phyloP scores from a whole-genome alignment of 768 basidiomycete genomes.

The Podaxis carcinomalis region DNA sequence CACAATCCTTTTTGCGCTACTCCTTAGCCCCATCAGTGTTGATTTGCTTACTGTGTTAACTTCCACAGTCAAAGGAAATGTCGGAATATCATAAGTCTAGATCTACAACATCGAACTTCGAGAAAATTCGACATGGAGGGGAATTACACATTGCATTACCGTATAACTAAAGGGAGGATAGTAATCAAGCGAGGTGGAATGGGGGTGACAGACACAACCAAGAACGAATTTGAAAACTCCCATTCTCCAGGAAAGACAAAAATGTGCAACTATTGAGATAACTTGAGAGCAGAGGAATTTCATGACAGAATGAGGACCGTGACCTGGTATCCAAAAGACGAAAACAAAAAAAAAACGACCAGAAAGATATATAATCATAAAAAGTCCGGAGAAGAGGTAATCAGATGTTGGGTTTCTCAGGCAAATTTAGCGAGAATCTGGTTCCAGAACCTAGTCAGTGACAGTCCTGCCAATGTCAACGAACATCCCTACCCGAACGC shows the following conservation, averaged over 20 bases:
- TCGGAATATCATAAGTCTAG: neutral
- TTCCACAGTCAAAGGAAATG: neutral
- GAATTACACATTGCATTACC: constrained; percentile 9
- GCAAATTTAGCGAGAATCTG: constrained; percentile 1
- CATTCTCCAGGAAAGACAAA: constrained; percentile 10
- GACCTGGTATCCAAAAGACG: constrained; percentile 5
- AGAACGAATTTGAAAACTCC: constrained; percentile 6
- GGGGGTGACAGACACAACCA: constrained; percentile 18
- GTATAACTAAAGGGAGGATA: neutral
- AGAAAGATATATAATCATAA: constrained; percentile 1
- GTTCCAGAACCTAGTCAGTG: neutral
- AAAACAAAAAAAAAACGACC: neutral
- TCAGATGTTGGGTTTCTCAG: neutral
- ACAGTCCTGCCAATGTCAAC: neutral
- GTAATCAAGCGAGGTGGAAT: neutral
- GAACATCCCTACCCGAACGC: constrained; percentile 25
- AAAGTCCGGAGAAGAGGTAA: neutral
- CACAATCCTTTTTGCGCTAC: neutral
- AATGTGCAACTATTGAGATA: constrained; percentile 6
- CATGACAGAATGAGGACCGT: neutral
- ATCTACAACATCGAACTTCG: constrained; percentile 5
- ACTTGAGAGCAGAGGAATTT: constrained; percentile 8
- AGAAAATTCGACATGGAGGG: neutral
- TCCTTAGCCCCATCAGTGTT: neutral
- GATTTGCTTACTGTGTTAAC: neutral